Conservation (phyloP, 768 basidiomycete species). For the Collybia sp. region DNA sequence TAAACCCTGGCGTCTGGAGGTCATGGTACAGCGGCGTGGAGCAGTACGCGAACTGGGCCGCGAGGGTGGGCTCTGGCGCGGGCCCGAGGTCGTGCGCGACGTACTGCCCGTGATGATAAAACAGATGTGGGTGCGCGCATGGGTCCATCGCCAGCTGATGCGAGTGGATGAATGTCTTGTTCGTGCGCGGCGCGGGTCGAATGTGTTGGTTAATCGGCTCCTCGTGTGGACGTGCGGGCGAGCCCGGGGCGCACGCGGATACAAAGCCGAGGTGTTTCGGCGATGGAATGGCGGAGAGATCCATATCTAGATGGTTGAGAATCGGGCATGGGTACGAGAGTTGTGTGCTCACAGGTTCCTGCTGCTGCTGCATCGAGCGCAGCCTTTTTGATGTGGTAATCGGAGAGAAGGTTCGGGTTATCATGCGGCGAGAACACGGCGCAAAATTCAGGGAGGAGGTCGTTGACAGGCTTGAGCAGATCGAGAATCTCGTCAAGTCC, state of each 20-base stretch:
- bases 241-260: slow-evolving; percentile 25
- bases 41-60: slow-evolving; percentile 42
- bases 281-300: slow-evolving; percentile 11
- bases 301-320: slow-evolving; percentile 12
- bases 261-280: slow-evolving; percentile 15
- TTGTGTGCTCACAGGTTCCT: slow-evolving; percentile 19
- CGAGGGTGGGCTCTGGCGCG: slow-evolving; percentile 20
- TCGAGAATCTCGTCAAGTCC: slow-evolving; percentile 21
- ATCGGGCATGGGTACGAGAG: neutral
- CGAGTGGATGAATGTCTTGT: slow-evolving; percentile 38
- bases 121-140: slow-evolving; percentile 30
- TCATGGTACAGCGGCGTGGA: slow-evolving; percentile 39
- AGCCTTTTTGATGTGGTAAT: slow-evolving; percentile 23
- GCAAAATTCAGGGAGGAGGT: slow-evolving; percentile 32
- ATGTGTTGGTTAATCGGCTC: slow-evolving; percentile 18
- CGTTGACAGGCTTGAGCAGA: slow-evolving; percentile 31
- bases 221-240: slow-evolving; percentile 19
- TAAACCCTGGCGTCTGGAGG: slow-evolving; percentile 36
- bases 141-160: slow-evolving; percentile 40
- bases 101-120: slow-evolving; percentile 40
- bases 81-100: slow-evolving; percentile 34
- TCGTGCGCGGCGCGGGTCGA: slow-evolving; percentile 12
- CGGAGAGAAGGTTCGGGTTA: slow-evolving; percentile 28
- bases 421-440: slow-evolving; percentile 37
- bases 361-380: slow-evolving; percentile 26